Percentiles rank a stretch among this genome's conserved stretches.
phyloP scores from a whole-genome alignment of 345 rosid species.

The Populus simonii region DNA sequence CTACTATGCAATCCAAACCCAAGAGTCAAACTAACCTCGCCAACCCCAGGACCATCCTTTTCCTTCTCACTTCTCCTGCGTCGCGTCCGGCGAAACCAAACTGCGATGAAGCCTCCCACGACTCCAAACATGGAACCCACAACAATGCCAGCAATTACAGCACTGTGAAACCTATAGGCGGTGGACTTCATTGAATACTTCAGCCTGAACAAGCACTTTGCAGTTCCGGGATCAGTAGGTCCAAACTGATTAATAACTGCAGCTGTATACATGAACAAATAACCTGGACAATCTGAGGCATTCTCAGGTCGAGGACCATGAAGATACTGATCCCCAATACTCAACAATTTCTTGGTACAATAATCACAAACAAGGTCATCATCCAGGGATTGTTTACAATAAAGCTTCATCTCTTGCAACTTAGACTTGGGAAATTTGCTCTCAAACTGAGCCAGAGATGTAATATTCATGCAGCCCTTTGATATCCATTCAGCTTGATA shows the following conservation, averaged over 20 bases:
- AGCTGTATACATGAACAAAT: constrained; percentile 32
- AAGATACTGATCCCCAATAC: constrained; percentile 3
- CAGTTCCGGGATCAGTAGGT: constrained; percentile 32
- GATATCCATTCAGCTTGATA: constrained; percentile 25
- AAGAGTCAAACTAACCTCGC: constrained; percentile 16
- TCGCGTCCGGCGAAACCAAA: constrained; percentile 19
- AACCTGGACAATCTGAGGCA: constrained; percentile 28
- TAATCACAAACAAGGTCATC: constrained; percentile 20
- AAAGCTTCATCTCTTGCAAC: constrained; percentile 21
- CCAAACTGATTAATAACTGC: constrained; percentile 36
- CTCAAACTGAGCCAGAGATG: constrained; percentile 32
- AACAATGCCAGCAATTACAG: constrained; percentile 16
- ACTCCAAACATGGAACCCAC: constrained; percentile 32
- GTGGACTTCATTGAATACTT: not conserved
- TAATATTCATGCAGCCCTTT: constrained; percentile 23
- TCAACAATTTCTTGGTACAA: constrained; percentile 27
- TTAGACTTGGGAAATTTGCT: constrained; percentile 22
- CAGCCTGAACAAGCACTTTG: constrained; percentile 35
- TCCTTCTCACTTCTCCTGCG: not conserved
- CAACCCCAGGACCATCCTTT: not conserved
- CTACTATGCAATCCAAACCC: constrained; percentile 6
- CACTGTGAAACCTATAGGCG: not conserved
- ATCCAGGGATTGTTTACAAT: constrained; percentile 30
- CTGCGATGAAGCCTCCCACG: constrained; percentile 15
- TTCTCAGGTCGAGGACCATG: constrained; percentile 1